Evolutionary conservation across 129 eudicot species (phyloP).

Genomic region (Lonicera japonica): DNA sequence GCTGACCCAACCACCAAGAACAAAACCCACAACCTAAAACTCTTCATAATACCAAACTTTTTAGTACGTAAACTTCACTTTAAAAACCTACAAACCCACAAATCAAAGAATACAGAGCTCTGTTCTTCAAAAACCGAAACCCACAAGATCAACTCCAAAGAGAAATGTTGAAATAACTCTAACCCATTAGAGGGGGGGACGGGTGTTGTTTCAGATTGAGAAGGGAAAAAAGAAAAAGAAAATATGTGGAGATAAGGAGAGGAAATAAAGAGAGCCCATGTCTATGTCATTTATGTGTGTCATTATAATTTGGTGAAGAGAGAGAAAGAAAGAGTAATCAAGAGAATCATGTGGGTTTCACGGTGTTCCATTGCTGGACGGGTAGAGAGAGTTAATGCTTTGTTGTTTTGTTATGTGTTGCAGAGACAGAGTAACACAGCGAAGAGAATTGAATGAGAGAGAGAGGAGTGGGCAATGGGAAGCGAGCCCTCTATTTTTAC

Average conservation of each 20-base stretch:
- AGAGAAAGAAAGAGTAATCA: conserved; percentile 1
- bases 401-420: too few species aligned
- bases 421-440: too few species aligned
- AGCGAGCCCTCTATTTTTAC: neutral
- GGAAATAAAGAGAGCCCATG: conserved; percentile 20
- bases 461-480: neutral
- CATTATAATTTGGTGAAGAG: neutral
- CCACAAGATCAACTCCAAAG: neutral
- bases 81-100: conserved; percentile 10
- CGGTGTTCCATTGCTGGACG: conserved; percentile 1
- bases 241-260: too few species aligned
- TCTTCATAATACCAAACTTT: conserved; percentile 39
- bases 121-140: neutral
- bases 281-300: neutral
- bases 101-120: neutral
- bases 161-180: conserved; percentile 10
- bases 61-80: neutral
- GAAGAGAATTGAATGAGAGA: neutral
- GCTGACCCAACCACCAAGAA: conserved; percentile 40
- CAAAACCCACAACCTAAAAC: conserved; percentile 46
- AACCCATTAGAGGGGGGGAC: conserved; percentile 23
- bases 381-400: too few species aligned
- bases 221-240: too few species aligned
- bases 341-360: conserved; percentile 24
- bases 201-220: neutral